A percentile compares a stretch with the other conserved stretches of the same genome.
Evolutionary conservation across 1,284 basidiomycete species (phyloP).

Genomic region (Naganishia sp.): DNA sequence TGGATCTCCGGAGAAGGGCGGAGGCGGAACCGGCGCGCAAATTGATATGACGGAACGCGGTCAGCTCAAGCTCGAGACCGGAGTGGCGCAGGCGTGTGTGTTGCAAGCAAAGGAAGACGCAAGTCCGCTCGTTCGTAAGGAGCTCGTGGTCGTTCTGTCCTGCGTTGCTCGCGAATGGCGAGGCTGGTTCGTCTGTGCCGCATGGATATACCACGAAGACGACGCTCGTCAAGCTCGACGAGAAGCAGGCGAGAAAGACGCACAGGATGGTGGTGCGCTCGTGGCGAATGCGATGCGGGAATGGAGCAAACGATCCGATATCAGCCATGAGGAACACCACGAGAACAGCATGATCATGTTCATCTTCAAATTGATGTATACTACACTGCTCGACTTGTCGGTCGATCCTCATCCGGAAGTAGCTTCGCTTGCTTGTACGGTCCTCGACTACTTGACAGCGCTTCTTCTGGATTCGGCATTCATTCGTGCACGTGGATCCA

Average conservation of each 20-base stretch:
- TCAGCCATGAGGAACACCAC: conserved; percentile 65
- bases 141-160: conserved; percentile 86
- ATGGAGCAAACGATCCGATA: conserved; percentile 63
- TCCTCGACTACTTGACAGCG: conserved; percentile 89
- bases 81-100: conserved; percentile 59
- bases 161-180: conserved; percentile 94
- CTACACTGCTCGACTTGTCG: conserved; percentile 83
- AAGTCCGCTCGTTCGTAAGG: conserved; percentile 93
- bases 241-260: conserved; percentile 57
- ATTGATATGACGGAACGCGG: conserved; percentile 71
- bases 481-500: conserved; percentile 66
- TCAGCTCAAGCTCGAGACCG: conserved; percentile 63
- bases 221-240: conserved; percentile 59
- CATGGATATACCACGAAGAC: conserved; percentile 89
- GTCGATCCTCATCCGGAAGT: conserved; percentile 93
- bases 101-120: conserved; percentile 86
- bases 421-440: conserved; percentile 81
- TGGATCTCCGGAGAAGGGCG: conserved; percentile 63
- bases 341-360: conserved; percentile 81
- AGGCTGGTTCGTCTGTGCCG: conserved; percentile 92
- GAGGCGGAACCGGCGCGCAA: conserved; percentile 83
- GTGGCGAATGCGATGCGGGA: conserved; percentile 71
- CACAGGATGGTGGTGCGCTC: conserved; percentile 56
- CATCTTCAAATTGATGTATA: conserved; percentile 90
- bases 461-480: conserved; percentile 86